Evolutionary conservation across 257 asterid genomes (phyloP), one percentile per base, ranked within the genome.

Genomic region (Paraleonurus japonicus): DNA sequence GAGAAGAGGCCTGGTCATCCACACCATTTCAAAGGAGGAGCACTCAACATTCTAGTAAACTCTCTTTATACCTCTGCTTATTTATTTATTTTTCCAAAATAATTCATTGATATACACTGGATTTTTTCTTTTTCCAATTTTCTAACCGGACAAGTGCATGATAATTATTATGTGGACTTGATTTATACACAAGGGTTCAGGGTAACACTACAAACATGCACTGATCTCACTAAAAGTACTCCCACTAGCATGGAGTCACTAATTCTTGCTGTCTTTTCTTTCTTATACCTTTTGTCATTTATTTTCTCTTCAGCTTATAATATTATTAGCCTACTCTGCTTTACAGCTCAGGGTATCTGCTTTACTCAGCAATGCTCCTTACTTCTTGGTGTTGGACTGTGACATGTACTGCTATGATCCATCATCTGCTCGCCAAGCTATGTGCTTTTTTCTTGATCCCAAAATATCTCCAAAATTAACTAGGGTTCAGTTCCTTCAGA

Each of bases 21-120:
- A 11, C 97, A 89, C 68, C 92, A 88, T 78, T 89, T 89, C 82
- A 91, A 89, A 84, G 96, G 89, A 19, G 96, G 96, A 68, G 89
- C 95, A 3, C 76, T 90, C 60, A 90, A 88, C 57, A 77, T 70
- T 37, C 89, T 90, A 27, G 97, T 90, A 82, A 48, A 16, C 50
- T 45, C 17, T 27, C 68, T 50, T 26, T 60, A 23, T 65, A 28
- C 75, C 59, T 35, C 74, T 19, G 13, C 68, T 20, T 16, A 13
- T 24, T 15, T 41, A 39, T 57, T 69, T 61, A n/a, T 54, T 13
- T 13, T 23, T 58, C 26, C 16, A 7, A 7, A 50, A 61, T 61
- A 24, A 16, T 41, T 57, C 53, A 5, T 22, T 43, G 39, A 20
- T 28, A 30, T 9, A 24, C 60, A 8, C 28, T 19, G 69, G 6